A percentile compares a stretch with the other conserved stretches of the same genome.
These are phyloP conservation scores for Penicillium fuscoglaucum DNA, from an alignment of 2,329 filamentous ascomycete genomes.

Conservation along the genomic window DNA sequence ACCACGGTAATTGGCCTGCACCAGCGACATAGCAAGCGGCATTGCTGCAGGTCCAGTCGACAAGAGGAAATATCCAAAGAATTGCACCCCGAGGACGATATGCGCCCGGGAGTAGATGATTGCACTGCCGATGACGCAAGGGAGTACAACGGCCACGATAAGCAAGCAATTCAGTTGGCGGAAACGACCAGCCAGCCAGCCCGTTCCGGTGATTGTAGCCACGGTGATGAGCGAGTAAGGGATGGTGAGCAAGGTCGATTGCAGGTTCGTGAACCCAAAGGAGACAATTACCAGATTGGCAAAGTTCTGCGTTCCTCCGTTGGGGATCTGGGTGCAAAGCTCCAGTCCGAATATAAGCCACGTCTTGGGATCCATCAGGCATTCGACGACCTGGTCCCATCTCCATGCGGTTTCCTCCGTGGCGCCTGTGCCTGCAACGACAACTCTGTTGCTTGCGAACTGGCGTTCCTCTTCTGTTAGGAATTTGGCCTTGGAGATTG, in stretches of 20 bases:
- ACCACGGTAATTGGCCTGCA: conserved; percentile 58
- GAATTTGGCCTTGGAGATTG: conserved; percentile 58
- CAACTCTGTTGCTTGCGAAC: conserved; percentile 37
- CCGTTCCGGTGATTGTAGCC: conserved; percentile 50
- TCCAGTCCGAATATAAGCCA: conserved; percentile 60
- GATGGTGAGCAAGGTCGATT: conserved; percentile 53
- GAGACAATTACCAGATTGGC: conserved; percentile 23
- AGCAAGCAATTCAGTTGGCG: conserved; percentile 55
- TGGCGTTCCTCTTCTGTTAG: conserved; percentile 55
- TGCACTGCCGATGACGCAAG: conserved; percentile 55
- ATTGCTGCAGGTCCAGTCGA: conserved; percentile 56
- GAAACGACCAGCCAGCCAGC: conserved; percentile 54
- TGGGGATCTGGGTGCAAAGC: conserved; percentile 57
- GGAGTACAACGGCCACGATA: conserved; percentile 52
- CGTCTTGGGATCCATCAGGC: conserved; percentile 59
- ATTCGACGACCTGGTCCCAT: conserved; percentile 56
- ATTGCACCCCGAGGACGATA: conserved; percentile 45
- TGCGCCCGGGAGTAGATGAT: conserved; percentile 53
- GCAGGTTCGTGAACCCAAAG: conserved; percentile 23
- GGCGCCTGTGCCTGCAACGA: conserved; percentile 53
- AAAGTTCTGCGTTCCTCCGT: conserved; percentile 62
- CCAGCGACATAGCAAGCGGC: conserved; percentile 57
- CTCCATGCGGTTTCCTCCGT: conserved; percentile 52
- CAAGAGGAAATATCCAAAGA: conserved; percentile 61
- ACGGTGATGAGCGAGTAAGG: conserved; percentile 58